Evolutionary conservation across 768 basidiomycete genomes (phyloP).

Genomic region (Candolleomyces aberdarensis): DNA sequence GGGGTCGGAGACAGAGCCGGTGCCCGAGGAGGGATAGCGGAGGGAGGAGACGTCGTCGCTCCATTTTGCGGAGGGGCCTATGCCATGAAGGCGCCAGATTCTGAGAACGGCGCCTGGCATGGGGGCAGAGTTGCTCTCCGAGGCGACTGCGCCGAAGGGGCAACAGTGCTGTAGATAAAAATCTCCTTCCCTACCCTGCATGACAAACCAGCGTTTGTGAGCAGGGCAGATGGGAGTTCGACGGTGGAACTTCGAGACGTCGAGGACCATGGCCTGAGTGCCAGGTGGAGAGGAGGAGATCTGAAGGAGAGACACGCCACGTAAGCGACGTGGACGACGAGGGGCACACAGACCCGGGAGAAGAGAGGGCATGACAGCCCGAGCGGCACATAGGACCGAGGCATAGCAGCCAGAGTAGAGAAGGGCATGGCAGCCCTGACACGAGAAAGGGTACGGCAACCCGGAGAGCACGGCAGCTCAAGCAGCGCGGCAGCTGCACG

Average conservation of each 20-base stretch:
- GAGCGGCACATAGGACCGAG: no score
- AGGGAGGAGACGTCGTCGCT: conserved; percentile 29
- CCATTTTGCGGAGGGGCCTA: conserved; percentile 16
- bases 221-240: background rate
- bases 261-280: conserved; percentile 19
- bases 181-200: conserved; percentile 16
- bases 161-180: conserved; percentile 24
- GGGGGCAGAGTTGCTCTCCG: background rate
- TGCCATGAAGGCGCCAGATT: background rate
- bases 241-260: conserved; percentile 28
- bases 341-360: background rate
- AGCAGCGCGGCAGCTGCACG: background rate
- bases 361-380: no score
- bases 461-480: background rate
- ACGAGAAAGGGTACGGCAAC: no score
- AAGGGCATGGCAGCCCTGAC: no score
- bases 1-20: background rate
- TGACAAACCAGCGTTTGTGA: background rate
- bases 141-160: background rate
- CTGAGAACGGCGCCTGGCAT: background rate
- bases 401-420: no score
- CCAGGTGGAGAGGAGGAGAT: conserved; percentile 8
- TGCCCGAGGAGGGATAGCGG: conserved; percentile 2
- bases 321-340: background rate
- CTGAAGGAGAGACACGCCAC: background rate